phyloP scores from a whole-genome alignment of 1,284 basidiomycete genomes.

The Microbotryum saponariae region DNA sequence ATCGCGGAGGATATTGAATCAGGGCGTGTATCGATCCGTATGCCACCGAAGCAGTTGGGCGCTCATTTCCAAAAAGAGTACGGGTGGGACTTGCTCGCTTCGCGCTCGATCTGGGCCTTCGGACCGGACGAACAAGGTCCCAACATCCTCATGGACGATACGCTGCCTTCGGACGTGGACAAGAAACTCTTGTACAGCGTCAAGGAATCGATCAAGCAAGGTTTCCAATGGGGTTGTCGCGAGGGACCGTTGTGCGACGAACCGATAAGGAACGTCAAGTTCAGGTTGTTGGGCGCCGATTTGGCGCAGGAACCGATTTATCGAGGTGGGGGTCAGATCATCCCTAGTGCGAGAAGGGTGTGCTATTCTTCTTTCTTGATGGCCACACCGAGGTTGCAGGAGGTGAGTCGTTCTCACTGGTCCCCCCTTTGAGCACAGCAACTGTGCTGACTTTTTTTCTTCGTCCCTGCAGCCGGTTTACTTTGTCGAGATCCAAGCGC shows the following conservation, averaged over 20 bases:
- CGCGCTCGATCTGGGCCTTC: slow-evolving; percentile 99
- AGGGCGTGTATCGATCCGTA: slow-evolving; percentile 81
- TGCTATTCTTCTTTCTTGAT: slow-evolving; percentile 99
- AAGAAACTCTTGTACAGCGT: slow-evolving; percentile 83
- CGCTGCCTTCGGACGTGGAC: slow-evolving; percentile 89
- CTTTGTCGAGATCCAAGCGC: slow-evolving; percentile 95
- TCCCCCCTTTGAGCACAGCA: not conserved
- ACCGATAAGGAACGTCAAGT: slow-evolving; percentile 97
- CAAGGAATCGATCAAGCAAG: slow-evolving; percentile 93
- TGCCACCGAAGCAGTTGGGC: slow-evolving; percentile 86
- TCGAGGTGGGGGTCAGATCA: slow-evolving; percentile 95
- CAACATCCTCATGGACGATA: slow-evolving; percentile 92
- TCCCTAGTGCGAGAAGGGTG: slow-evolving; percentile 91
- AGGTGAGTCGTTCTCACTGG: slow-evolving; percentile 7
- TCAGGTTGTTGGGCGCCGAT: slow-evolving; percentile 84
- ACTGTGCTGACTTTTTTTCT: not conserved
- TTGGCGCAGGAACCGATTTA: slow-evolving; percentile 92
- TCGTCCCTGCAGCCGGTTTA: slow-evolving; percentile 81
- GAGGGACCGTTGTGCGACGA: slow-evolving; percentile 98
- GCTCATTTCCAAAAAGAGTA: slow-evolving; percentile 93
- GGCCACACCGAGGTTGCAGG: slow-evolving; percentile 44
- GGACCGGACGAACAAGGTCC: slow-evolving; percentile 92
- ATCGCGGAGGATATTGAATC: slow-evolving; percentile 90
- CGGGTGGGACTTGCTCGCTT: slow-evolving; percentile 95
- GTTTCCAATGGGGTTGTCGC: slow-evolving; percentile 97